Evolutionary conservation across 2,329 filamentous ascomycete species (phyloP).

Genomic region (Daldinia sp.): DNA sequence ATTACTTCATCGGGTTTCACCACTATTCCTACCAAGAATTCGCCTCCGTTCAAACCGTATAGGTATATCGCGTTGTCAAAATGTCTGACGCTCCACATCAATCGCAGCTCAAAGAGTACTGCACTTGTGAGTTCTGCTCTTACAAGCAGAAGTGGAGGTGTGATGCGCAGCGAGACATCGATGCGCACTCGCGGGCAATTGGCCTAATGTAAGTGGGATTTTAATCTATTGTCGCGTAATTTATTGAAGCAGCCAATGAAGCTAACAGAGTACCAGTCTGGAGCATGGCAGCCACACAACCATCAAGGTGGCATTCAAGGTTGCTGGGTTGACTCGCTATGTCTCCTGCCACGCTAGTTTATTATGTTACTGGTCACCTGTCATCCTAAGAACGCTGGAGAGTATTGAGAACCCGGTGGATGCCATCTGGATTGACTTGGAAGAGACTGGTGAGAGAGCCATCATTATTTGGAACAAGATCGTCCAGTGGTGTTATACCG

Average conservation of each 20-base stretch:
- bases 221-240: too few species aligned
- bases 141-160: neutral
- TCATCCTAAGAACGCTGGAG: neutral
- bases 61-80: neutral
- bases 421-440: neutral
- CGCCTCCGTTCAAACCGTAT: neutral
- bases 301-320: neutral
- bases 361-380: constrained; percentile 12
- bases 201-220: neutral
- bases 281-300: neutral
- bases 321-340: too few species aligned
- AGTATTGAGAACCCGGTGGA: neutral
- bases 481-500: constrained; percentile 19
- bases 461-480: constrained; percentile 3
- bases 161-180: constrained; percentile 44
- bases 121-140: neutral
- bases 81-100: neutral
- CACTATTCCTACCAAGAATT: neutral
- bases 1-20: neutral
- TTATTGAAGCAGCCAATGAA: neutral
- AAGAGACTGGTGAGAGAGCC: neutral
- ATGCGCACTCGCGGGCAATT: neutral
- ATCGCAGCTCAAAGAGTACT: neutral
- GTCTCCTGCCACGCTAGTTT: constrained; percentile 4
- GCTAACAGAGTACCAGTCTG: neutral